phyloP scores from a whole-genome alignment of 495 filamentous ascomycete genomes.

The Aspergillus haitiensis region DNA sequence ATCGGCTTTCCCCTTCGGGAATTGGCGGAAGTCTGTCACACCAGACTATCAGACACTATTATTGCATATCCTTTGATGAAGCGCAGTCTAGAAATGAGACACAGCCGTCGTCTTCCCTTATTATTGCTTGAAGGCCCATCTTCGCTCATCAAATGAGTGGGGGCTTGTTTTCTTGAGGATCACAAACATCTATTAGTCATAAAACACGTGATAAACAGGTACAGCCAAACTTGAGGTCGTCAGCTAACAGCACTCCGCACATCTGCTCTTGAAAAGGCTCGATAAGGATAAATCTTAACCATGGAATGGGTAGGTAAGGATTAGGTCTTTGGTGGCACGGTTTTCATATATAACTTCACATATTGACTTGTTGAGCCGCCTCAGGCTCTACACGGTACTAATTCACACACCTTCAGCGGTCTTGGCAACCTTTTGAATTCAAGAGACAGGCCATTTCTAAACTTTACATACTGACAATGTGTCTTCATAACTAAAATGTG shows the following conservation, averaged over 20 bases:
- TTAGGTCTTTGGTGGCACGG: too few species aligned
- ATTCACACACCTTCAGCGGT: too few species aligned
- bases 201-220: background rate
- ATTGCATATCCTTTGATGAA: background rate
- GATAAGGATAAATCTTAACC: too few species aligned
- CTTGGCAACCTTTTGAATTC: too few species aligned
- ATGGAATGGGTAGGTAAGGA: too few species aligned
- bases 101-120: background rate
- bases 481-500: background rate
- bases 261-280: too few species aligned
- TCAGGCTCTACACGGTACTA: too few species aligned
- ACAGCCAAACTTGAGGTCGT: too few species aligned
- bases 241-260: too few species aligned
- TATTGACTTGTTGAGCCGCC: too few species aligned
- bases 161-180: background rate
- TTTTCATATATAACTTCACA: too few species aligned
- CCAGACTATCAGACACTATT: background rate
- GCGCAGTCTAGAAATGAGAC: background rate
- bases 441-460: background rate
- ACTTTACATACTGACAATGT: background rate
- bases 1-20: background rate
- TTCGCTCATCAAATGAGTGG: background rate
- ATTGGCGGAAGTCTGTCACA: background rate
- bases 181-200: background rate
- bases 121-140: background rate